These are phyloP conservation scores for Thinopyrum elongatum DNA, from an alignment of 176 grass and related monocot species.

Conservation along the genomic window DNA sequence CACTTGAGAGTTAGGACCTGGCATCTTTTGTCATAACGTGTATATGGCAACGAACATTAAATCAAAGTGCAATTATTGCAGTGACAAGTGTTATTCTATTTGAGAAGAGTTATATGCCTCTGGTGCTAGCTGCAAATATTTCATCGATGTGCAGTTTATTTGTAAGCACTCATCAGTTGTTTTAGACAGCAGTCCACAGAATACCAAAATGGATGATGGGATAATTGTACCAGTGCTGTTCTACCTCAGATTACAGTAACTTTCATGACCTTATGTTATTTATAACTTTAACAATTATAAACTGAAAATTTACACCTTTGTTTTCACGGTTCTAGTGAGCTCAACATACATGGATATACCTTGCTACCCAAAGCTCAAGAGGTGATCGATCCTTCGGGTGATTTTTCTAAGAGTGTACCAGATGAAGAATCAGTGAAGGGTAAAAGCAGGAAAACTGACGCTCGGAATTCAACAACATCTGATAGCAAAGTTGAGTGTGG, in stretches of 20 bases:
- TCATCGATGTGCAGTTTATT: neutral
- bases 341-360: conserved; percentile 78
- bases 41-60: no score
- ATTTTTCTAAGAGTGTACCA: conserved; percentile 54
- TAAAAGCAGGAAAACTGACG: no score
- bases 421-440: neutral
- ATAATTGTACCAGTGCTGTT: neutral
- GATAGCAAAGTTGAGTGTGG: no score
- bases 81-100: neutral
- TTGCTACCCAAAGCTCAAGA: conserved; percentile 81
- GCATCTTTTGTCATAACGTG: no score
- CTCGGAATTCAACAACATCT: no score
- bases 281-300: neutral
- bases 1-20: no score
- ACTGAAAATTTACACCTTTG: neutral
- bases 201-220: neutral
- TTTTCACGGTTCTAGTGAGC: conserved; percentile 48
- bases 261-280: neutral
- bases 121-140: neutral
- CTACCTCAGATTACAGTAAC: neutral
- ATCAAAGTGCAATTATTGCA: neutral
- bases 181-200: neutral
- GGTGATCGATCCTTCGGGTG: conserved; percentile 62
- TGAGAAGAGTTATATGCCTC: neutral
- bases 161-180: neutral